Percentiles rank a stretch among this genome's conserved stretches.
Conservation (phyloP, 208 protist species). For the Crithidia expoeki region DNA sequence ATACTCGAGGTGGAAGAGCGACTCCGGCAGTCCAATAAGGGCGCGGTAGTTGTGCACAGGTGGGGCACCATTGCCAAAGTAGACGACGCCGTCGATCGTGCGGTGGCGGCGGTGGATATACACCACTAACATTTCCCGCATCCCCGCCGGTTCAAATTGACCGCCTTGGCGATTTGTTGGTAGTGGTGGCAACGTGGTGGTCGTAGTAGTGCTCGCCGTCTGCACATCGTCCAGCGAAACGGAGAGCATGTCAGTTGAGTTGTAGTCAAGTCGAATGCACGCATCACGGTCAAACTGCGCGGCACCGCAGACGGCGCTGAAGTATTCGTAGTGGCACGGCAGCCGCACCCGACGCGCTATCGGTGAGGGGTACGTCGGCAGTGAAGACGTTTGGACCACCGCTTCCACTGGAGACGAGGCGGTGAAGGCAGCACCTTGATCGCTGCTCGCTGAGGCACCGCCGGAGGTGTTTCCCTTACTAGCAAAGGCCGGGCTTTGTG, state of each 20-base stretch:
- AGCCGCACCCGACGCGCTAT: slow-evolving; percentile 57
- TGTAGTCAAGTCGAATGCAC: slow-evolving; percentile 61
- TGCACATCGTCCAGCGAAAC: slow-evolving; percentile 32
- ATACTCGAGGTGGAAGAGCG: slow-evolving; percentile 79
- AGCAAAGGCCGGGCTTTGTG: no score
- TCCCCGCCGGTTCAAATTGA: neutral
- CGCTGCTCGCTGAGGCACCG: slow-evolving; percentile 10
- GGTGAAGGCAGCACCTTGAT: slow-evolving; percentile 25
- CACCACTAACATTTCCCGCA: slow-evolving; percentile 64
- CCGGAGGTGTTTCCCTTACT: neutral
- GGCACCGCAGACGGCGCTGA: slow-evolving; percentile 46
- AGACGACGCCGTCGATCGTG: slow-evolving; percentile 79
- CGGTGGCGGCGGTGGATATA: slow-evolving; percentile 71
- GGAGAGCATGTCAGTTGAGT: slow-evolving; percentile 39
- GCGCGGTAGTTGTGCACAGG: slow-evolving; percentile 80
- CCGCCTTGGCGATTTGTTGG: neutral
- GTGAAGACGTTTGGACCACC: slow-evolving; percentile 5
- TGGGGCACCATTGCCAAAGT: slow-evolving; percentile 77
- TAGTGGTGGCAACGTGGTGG: neutral
- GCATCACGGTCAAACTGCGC: slow-evolving; percentile 39
- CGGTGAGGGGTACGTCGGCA: slow-evolving; percentile 62
- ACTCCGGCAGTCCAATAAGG: slow-evolving; percentile 84
- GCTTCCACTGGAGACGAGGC: slow-evolving; percentile 36
- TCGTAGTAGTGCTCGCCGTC: neutral
- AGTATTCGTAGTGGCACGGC: slow-evolving; percentile 72